Base-by-base conservation (phyloP, 2,329 filamentous ascomycete species). In the Epichloe sylvatica region DNA sequence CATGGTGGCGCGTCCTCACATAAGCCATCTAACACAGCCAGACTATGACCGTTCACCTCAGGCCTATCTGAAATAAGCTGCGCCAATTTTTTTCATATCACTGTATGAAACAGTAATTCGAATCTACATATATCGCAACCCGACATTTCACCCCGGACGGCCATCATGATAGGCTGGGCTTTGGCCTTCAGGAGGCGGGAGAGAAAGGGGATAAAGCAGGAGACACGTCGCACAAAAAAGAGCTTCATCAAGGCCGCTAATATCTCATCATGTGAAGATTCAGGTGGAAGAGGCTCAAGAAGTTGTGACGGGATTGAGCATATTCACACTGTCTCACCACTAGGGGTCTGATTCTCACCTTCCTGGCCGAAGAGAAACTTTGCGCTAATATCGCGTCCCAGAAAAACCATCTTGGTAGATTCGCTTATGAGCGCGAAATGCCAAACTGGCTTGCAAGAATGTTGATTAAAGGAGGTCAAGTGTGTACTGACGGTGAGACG, bases 361-460 rank as follows among this genome's bases (percentile, higher is more conserved):
- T 11, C 9, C 8, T 11, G 43, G 5, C 17, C 11, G 12, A n/a
- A 30, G 9, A 1, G 19, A n/a, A 6, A 2, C 8, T 7, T 30
- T 25, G 17, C 13, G 19, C 23, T 12, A 6, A 23, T 34, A 34
- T 17, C n/a, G 12, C 12, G 55, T 63, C 15, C 12, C 5, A 45
- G 23, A 53, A 55, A 8, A 53, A 25, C 17, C 3, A 45, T 13
- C 21, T 46, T 12, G 52, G 52, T 9, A 53, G 36, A 42, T 53
- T 49, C 21, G 52, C 49, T 19, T 39, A 47, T 36, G 52, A 53
- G 38, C 19, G 17, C 21, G 23, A 49, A 43, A 53, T 53, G 52
- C 52, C 52, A 5, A n/a, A 34, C 11, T 50, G 52, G 52, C 47
- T 53, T 9, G 39, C 23, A 4, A 47, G 39, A 33, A 51, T 45